phyloP scores from a whole-genome alignment of 2,329 filamentous ascomycete genomes.

The Parascedosporium putredinis region DNA sequence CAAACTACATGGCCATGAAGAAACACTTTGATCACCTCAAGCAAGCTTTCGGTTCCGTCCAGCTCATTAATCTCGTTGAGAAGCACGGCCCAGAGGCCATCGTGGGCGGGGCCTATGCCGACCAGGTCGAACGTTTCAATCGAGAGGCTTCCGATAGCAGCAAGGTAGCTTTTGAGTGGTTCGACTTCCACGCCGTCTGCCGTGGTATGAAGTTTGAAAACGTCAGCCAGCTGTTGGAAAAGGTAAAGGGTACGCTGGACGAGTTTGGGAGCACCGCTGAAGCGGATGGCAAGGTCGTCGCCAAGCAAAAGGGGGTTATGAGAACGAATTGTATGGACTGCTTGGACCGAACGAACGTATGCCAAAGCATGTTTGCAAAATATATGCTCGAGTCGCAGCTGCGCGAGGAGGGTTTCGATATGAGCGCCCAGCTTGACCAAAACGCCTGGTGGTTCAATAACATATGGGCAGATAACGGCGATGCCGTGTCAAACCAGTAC shows the following conservation, averaged over 20 bases:
- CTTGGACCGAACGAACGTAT: constrained; percentile 89
- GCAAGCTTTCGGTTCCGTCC: constrained; percentile 62
- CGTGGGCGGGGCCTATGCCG: constrained; percentile 69
- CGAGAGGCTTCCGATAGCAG: constrained; percentile 39
- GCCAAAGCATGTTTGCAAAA: constrained; percentile 82
- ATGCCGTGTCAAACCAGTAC: constrained; percentile 91
- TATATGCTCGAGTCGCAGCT: constrained; percentile 74
- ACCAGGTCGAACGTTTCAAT: constrained; percentile 57
- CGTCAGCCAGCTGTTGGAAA: constrained; percentile 67
- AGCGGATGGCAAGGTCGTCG: constrained; percentile 28
- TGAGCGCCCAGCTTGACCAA: constrained; percentile 65
- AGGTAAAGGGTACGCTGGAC: constrained; percentile 56
- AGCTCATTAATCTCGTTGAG: constrained; percentile 78
- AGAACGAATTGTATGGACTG: constrained; percentile 99
- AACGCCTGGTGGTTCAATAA: constrained; percentile 90
- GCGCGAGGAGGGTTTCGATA: constrained; percentile 62
- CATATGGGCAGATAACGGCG: constrained; percentile 94
- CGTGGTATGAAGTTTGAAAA: constrained; percentile 98
- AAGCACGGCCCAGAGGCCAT: constrained; percentile 73
- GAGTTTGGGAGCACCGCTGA: constrained; percentile 61
- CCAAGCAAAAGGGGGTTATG: constrained; percentile 63
- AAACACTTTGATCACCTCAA: constrained; percentile 66
- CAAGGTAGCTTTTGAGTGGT: constrained; percentile 76
- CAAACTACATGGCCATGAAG: constrained; percentile 68
- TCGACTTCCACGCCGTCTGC: constrained; percentile 89